Percentiles rank a stretch among this genome's conserved stretches.
Evolutionary conservation across 1,139 yeast genomes (phyloP).

Genomic region (Magnusiomyces suaveolens): DNA sequence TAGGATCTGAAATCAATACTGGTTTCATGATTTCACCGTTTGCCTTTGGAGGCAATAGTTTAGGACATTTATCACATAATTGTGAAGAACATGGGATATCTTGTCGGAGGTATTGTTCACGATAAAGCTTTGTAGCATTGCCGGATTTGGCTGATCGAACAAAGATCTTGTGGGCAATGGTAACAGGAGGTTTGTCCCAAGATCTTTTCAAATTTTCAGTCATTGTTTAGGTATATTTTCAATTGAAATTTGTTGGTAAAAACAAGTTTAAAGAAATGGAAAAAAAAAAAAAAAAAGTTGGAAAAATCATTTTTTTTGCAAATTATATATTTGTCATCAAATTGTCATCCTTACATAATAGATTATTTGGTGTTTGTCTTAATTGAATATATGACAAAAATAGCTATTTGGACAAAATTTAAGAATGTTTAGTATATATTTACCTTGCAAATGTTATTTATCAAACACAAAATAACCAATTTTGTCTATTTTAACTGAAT

Average conservation of each 20-base stretch:
- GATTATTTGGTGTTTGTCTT: too few species aligned
- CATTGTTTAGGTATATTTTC: not conserved
- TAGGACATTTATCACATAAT: slow-evolving; percentile 52
- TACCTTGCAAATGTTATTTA: not conserved
- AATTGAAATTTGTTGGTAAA: too few species aligned
- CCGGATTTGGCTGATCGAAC: slow-evolving; percentile 79
- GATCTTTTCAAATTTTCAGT: slow-evolving; percentile 19
- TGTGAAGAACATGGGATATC: slow-evolving; percentile 87
- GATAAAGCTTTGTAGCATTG: slow-evolving; percentile 78
- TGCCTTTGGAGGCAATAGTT: slow-evolving; percentile 33
- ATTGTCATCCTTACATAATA: not conserved
- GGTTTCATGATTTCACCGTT: slow-evolving; percentile 37
- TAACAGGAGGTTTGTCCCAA: slow-evolving; percentile 12
- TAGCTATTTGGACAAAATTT: not conserved
- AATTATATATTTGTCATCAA: too few species aligned
- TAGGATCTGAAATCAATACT: slow-evolving; percentile 40
- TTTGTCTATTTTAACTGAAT: too few species aligned
- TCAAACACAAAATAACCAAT: too few species aligned
- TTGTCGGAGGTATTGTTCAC: slow-evolving; percentile 85
- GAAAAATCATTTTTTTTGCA: too few species aligned
- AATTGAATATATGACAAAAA: too few species aligned
- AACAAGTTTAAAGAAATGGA: not conserved
- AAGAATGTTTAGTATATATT: too few species aligned
- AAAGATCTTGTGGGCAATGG: slow-evolving; percentile 67
- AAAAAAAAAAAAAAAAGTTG: not conserved